Percentiles rank a stretch among this genome's conserved stretches.
Conservation (phyloP, 1,284 basidiomycete species). For the Ustilago lituana region DNA sequence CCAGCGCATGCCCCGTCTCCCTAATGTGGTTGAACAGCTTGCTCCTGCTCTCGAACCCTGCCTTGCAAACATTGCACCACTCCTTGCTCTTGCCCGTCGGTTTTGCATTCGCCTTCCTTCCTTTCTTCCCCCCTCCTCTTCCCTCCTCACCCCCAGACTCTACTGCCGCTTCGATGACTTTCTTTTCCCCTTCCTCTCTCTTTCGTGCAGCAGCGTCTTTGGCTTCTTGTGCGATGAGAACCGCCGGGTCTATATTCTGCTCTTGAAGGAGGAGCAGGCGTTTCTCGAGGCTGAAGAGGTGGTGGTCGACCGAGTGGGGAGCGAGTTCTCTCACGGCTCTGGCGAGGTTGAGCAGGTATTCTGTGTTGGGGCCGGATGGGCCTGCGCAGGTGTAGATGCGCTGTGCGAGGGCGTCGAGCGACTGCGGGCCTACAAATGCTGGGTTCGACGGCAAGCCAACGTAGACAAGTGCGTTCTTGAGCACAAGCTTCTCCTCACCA, state of each 20-base stretch:
- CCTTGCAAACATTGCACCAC: constrained; percentile 79
- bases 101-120: constrained; percentile 29
- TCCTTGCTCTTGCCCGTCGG: constrained; percentile 57
- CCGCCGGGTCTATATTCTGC: constrained; percentile 23
- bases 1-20: constrained; percentile 78
- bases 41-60: constrained; percentile 77
- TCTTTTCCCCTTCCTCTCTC: background rate
- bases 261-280: constrained; percentile 46
- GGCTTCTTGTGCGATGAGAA: constrained; percentile 27
- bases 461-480: constrained; percentile 74
- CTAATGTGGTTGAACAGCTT: constrained; percentile 82
- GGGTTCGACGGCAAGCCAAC: constrained; percentile 81
- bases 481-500: constrained; percentile 72
- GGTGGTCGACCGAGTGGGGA: constrained; percentile 78
- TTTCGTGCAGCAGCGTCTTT: constrained; percentile 7
- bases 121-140: constrained; percentile 10
- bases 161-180: background rate
- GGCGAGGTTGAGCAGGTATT: constrained; percentile 80
- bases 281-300: constrained; percentile 79
- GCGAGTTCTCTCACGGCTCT: constrained; percentile 76
- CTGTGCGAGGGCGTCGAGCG: constrained; percentile 75
- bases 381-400: constrained; percentile 79
- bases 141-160: constrained; percentile 3
- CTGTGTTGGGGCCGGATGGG: constrained; percentile 83
- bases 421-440: constrained; percentile 83